Base-by-base conservation (phyloP, 1,284 basidiomycete genomes). In the Sporisorium sorghi region DNA sequence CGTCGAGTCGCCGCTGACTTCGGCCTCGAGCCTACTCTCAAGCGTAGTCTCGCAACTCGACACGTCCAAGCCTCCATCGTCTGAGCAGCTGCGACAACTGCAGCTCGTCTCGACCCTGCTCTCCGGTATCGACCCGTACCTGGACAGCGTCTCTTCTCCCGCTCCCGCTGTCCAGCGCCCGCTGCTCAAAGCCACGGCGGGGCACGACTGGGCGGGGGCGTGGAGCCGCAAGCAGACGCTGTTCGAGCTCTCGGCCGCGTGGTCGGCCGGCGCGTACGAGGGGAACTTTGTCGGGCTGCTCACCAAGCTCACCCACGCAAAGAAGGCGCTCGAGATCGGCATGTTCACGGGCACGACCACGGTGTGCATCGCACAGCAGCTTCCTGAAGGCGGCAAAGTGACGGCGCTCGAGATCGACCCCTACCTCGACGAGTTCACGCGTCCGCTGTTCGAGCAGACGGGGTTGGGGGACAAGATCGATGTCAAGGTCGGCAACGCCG, bases 321-420 rank as follows among this genome's bases (percentile, higher is more conserved):
- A 65, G 47, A 64, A 73, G 14, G 78, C 73, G 15, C 62, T 80
- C 32, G 78, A 80, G 55, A 77, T 78, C 26, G 78, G 78, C 50
- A 80, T 80, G 78, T 78, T 78, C 24, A 80, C 78, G 3, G 78
- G 78, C 24, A 80, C 77, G 0, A 80, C 78, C 1, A 80, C 78
- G 6, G 68, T 80, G 10, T 76, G 73, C 44, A 65, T 80, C 52
- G 78, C 77, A 11, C 49, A 73, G 21, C 58, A 59, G 2, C 60
- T 80, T 1, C 71, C 76, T 26, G 14, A 44, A 15, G 71, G 60
- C 7, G 78, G 77, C 7, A 73, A 76, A 50, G 68, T 85, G 39
- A 73, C 79, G 17, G 76, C 81, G 2, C 72, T 84, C 26, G 84
- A 85, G 40, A 74, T 84, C 62, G 84, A 85, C 48, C 74, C 73